A percentile compares a stretch with the other conserved stretches of the same genome.
These are phyloP conservation scores for Persicaria tinctoria DNA, from an alignment of 148 eudicot species.

Conservation along the genomic window DNA sequence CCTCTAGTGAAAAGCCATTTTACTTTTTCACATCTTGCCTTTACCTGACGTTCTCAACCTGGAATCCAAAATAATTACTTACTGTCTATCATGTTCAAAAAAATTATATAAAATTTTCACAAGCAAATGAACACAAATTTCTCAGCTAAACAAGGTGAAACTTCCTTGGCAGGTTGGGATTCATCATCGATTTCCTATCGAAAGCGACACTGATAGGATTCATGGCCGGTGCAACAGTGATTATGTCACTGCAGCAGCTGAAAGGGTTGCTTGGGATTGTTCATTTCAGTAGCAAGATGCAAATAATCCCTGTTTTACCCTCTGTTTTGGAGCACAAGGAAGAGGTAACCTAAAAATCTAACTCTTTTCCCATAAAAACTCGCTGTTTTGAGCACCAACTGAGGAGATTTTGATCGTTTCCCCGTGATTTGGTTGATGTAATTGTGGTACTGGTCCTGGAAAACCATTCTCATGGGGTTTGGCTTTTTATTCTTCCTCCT, in stretches of 20 bases:
- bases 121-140: constrained; percentile 16
- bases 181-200: too few species aligned
- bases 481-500: constrained; percentile 59
- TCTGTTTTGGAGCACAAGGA: constrained; percentile 51
- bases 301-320: constrained; percentile 62
- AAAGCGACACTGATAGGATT: constrained; percentile 74
- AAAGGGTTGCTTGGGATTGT: constrained; percentile 88
- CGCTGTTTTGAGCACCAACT: background rate
- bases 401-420: background rate
- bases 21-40: too few species aligned
- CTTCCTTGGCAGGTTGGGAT: too few species aligned
- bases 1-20: too few species aligned
- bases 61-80: too few species aligned
- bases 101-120: too few species aligned
- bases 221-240: constrained; percentile 94
- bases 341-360: constrained; percentile 38
- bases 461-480: constrained; percentile 66
- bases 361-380: background rate
- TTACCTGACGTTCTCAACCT: too few species aligned
- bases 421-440: constrained; percentile 14
- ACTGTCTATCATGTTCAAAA: too few species aligned
- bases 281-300: constrained; percentile 80
- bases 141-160: too few species aligned
- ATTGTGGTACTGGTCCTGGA: constrained; percentile 71
- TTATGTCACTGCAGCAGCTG: constrained; percentile 77